Base-by-base conservation (phyloP, 2,329 filamentous ascomycete genomes). In the Phoma herbarum region DNA sequence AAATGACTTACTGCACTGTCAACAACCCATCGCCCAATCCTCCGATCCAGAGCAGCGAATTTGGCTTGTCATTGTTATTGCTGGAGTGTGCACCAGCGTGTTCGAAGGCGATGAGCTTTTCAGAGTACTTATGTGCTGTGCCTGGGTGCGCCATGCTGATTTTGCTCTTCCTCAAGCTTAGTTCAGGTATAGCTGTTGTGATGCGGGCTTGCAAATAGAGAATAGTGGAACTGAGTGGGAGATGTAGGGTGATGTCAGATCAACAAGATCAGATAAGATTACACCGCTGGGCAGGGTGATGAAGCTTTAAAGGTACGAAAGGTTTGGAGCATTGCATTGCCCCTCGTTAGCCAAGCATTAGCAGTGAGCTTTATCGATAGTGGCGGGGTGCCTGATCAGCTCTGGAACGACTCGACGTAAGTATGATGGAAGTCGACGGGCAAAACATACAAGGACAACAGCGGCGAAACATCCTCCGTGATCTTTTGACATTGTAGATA, bases 11-110 rank as follows among this genome's bases (percentile, higher is more conserved):
- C 1, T 82, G 78, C 9, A 90, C 83, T 0, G 86, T 88, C 62
- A 90, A 85, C 58, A 89, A 85, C 1, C 89, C 89, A 74, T 92
- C 90, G 35, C 83, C 84, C 16, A 93, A 83, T 33, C 90, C 90
- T 61, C 88, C 89, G 62, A 92, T 83, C 77, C 90, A 90, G 60
- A 92, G 75, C 52, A 92, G 75, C 3, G 86, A 87, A 75, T 91
- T 31, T 73, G 78, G 57, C 29, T 3, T 7, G 11, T 28, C 28
- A 3, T 42, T 31, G 14, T 25, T 12, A 3, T 18, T 35, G n/a
- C 1, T 26, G 10, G 31, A 49, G 33, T 54, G 56, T 14, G 39
- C 25, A 2, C 56, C 56, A 6, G 73, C 68, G 56, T 81, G 79
- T 61, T 83, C 81, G 67, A 83, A 83, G 29, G 80, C 81, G 57